These are phyloP conservation scores for Kitagawia praeruptora DNA, from an alignment of 129 eudicot genomes.

Conservation along the genomic window DNA sequence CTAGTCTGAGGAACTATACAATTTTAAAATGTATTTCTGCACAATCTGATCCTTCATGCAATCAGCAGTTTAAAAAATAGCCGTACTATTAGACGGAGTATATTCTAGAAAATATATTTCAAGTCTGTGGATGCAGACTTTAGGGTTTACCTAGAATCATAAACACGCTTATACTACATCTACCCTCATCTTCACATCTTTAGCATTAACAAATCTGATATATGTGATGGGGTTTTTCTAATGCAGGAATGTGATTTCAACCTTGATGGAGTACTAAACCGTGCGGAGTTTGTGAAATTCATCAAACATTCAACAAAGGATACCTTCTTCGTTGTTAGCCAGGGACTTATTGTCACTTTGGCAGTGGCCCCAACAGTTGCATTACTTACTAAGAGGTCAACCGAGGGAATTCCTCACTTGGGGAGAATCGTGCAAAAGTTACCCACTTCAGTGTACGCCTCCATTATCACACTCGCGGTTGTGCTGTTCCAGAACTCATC, in stretches of 20 bases:
- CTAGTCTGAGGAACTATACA: not conserved
- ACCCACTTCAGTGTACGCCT: constrained; percentile 75
- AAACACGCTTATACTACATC: not conserved
- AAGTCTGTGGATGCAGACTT: not conserved
- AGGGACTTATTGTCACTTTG: constrained; percentile 73
- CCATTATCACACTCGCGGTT: constrained; percentile 69
- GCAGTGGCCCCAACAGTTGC: constrained; percentile 84
- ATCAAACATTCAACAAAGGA: constrained; percentile 50
- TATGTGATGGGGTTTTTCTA: not conserved
- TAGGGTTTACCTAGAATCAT: not conserved
- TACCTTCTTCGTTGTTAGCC: constrained; percentile 58
- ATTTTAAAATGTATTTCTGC: not conserved
- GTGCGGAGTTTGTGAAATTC: constrained; percentile 66
- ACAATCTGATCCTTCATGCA: not conserved
- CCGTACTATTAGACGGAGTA: not conserved
- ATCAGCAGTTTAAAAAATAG: not conserved
- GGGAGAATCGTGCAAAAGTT: constrained; percentile 78
- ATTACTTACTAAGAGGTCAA: constrained; percentile 67
- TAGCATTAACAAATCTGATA: not conserved
- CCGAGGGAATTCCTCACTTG: constrained; percentile 73
- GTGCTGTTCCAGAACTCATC: constrained; percentile 52
- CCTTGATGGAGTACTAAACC: constrained; percentile 73
- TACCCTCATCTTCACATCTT: not conserved
- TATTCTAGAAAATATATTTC: not conserved
- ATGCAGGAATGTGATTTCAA: constrained; percentile 67